These are phyloP conservation scores for Salinomyces thailandicus DNA, from an alignment of 2,329 filamentous ascomycete species.

Conservation along the genomic window DNA sequence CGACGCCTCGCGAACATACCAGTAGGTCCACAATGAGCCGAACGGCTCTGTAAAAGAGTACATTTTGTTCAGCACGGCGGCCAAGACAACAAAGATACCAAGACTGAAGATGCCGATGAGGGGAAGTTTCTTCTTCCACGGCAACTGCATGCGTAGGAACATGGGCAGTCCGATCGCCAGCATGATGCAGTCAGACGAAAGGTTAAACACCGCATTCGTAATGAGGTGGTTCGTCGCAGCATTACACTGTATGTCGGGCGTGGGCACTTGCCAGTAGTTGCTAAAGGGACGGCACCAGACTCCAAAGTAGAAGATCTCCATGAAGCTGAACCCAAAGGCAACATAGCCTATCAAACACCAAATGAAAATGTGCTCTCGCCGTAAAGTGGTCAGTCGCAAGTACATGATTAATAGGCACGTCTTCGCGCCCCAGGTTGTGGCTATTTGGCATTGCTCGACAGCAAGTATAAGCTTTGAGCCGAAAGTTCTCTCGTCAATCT, in stretches of 20 bases:
- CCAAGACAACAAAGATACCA: conserved; percentile 47
- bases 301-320: conserved; percentile 31
- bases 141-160: conserved; percentile 34
- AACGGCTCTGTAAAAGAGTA: conserved; percentile 50
- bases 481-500: conserved; percentile 18
- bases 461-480: conserved; percentile 31
- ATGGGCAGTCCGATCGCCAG: conserved; percentile 36
- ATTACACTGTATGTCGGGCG: conserved; percentile 30
- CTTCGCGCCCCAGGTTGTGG: conserved; percentile 30
- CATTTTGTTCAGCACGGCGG: conserved; percentile 50
- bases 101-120: conserved; percentile 47
- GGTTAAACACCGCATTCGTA: conserved; percentile 32
- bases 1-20: conserved; percentile 50
- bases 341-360: conserved; percentile 27
- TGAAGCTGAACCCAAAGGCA: conserved; percentile 25
- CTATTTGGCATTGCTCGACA: conserved; percentile 29
- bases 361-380: conserved; percentile 27
- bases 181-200: conserved; percentile 38
- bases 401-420: conserved; percentile 30
- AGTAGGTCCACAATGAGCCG: conserved; percentile 46
- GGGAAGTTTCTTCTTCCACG: conserved; percentile 41
- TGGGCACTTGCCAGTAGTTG: conserved; percentile 28
- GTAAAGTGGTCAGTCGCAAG: conserved; percentile 26
- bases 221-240: conserved; percentile 30
- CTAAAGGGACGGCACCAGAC: conserved; percentile 31